phyloP scores from a whole-genome alignment of 805 yeast species.

The Wickerhamiella occidentalis region DNA sequence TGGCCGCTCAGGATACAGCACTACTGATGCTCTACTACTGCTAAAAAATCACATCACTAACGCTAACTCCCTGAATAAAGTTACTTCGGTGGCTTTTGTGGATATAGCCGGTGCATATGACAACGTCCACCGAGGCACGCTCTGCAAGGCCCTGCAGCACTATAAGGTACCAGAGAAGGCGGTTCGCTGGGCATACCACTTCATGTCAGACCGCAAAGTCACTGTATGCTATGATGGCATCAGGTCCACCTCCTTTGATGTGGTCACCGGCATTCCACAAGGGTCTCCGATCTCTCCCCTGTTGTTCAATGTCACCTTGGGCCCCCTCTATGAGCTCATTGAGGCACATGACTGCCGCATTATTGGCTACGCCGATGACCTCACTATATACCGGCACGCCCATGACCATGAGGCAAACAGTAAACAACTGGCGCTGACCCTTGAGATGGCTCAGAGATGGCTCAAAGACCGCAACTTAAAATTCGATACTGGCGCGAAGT shows the following conservation, averaged over 20 bases:
- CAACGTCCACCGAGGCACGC: neutral
- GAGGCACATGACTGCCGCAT: neutral
- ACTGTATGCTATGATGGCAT: neutral
- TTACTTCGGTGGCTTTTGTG: neutral
- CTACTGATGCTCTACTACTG: neutral
- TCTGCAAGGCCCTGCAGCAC: neutral
- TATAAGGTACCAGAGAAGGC: neutral
- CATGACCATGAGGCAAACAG: no score
- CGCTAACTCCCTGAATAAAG: neutral
- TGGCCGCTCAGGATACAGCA: neutral
- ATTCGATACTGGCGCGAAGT: neutral
- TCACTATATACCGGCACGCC: neutral
- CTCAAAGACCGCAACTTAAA: neutral
- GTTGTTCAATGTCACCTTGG: neutral
- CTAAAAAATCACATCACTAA: neutral
- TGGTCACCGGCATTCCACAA: neutral
- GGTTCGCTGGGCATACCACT: neutral
- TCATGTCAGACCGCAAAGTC: neutral
- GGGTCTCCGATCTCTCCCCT: neutral
- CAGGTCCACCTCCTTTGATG: neutral
- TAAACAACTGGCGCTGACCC: no score
- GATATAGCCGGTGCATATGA: neutral
- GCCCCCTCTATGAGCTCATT: neutral
- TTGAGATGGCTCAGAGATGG: neutral
- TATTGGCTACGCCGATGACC: constrained; percentile 1